Conservation (phyloP, 768 basidiomycete genomes). For the Hemileccinum rubropunctum region DNA sequence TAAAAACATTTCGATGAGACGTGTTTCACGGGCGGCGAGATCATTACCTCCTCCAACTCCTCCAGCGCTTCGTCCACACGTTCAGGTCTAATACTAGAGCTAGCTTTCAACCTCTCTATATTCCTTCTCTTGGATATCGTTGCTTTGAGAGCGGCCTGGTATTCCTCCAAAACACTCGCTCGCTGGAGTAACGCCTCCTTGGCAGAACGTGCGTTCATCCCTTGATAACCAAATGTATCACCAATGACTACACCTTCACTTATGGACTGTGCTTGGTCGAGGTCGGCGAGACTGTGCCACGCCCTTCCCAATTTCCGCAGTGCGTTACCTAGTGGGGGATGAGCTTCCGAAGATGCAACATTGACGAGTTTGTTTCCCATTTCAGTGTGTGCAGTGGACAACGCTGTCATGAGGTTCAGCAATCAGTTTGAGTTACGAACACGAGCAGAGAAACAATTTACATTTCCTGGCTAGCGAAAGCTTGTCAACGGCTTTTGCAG, state of each 20-base stretch:
- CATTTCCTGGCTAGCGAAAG: slow-evolving; percentile 78
- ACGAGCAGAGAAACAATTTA: slow-evolving; percentile 30
- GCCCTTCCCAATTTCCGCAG: slow-evolving; percentile 82
- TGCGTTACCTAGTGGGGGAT: slow-evolving; percentile 80
- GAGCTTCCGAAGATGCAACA: slow-evolving; percentile 85
- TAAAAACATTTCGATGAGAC: slow-evolving; percentile 9
- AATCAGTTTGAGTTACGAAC: not conserved
- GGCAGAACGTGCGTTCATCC: slow-evolving; percentile 93
- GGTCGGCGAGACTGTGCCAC: slow-evolving; percentile 84
- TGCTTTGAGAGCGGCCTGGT: slow-evolving; percentile 88
- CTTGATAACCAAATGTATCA: slow-evolving; percentile 96
- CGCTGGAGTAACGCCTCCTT: slow-evolving; percentile 93
- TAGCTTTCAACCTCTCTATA: slow-evolving; percentile 85
- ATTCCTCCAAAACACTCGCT: slow-evolving; percentile 89
- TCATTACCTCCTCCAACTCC: slow-evolving; percentile 83
- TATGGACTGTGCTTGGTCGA: slow-evolving; percentile 87
- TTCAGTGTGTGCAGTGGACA: slow-evolving; percentile 77
- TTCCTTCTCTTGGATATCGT: slow-evolving; percentile 91
- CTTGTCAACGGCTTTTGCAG: slow-evolving; percentile 88
- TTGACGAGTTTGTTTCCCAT: slow-evolving; percentile 92
- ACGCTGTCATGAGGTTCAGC: slow-evolving; percentile 43
- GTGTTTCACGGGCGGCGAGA: not conserved
- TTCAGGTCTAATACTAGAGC: slow-evolving; percentile 80
- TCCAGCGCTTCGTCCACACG: slow-evolving; percentile 89
- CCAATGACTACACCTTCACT: slow-evolving; percentile 94